Base-by-base conservation (phyloP, 2,329 filamentous ascomycete species). In the Geosmithia morbida region DNA sequence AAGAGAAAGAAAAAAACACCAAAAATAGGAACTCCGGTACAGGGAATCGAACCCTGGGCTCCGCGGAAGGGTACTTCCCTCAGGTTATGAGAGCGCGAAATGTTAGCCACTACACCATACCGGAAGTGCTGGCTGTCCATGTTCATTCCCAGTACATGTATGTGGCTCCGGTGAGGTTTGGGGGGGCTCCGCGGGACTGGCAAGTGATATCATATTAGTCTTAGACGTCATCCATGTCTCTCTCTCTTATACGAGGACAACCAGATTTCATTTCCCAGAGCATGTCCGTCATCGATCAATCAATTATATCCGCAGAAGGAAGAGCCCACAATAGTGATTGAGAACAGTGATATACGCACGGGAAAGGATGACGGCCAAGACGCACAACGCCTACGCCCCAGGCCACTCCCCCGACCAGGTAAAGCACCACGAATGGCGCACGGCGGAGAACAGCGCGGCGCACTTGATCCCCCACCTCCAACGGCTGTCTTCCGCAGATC, bases 381-480 rank as follows among this genome's bases (percentile, higher is more conserved):
- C 33, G 3, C 45, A 47, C 22, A 47, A 19, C 14, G 17, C 19
- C 3, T 61, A 61, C 33, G 56, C 49, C 1, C 55, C 57, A 2
- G 58, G 59, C 48, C 56, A 59, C 33, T 44, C 46, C 16, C 44
- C 52, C 17, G 45, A 53, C 13, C 54, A 61, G 16, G 56, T 60
- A 2, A 55, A 51, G 41, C 59, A 62, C 46, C 59, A 62, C 29
- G 59, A 61, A 49, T 61, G 58, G 52, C 66, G 70, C 17, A 72
- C 67, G 1, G 67, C 62, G 4, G 61, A 68, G 26, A 63, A 64
- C 26, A 66, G 65, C 48, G 69, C 68, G 3, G 55, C 57, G n/a
- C 65, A 69, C 53, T 57, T 73, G 1, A 48, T 72, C 1, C 65
- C 66, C 1, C 56, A 65, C 46, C 59, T 74, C 40, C 46, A 54